These are phyloP conservation scores for Vachellia pachyceras DNA, from an alignment of 306 rosid genomes.

Conservation along the genomic window DNA sequence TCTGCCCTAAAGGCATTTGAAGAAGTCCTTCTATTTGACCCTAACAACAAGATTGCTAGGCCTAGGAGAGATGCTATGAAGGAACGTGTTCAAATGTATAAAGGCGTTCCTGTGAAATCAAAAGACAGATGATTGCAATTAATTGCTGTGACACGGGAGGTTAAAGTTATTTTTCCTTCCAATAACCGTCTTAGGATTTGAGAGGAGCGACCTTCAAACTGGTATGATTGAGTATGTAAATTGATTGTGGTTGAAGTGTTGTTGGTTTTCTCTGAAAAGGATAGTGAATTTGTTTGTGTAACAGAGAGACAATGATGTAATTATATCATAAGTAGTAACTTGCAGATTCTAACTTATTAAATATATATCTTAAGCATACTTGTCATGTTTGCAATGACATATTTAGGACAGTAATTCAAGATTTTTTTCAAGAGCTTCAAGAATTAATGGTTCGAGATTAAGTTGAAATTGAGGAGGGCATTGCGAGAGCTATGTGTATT, in stretches of 20 bases:
- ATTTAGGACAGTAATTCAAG: too few relatives aligned
- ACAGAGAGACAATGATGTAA: conserved; percentile 14
- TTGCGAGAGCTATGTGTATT: too few relatives aligned
- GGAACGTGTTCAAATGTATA: conserved; percentile 62
- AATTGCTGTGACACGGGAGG: conserved; percentile 1
- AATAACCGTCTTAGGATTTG: neutral
- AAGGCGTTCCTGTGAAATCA: conserved; percentile 75
- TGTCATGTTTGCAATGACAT: too few relatives aligned
- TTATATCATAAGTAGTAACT: neutral
- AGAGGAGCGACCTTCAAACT: neutral
- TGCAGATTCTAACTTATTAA: neutral
- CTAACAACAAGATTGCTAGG: conserved; percentile 87
- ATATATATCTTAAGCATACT: neutral
- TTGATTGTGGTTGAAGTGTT: conserved; percentile 34
- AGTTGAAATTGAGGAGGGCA: too few relatives aligned
- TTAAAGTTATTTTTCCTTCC: conserved; percentile 5
- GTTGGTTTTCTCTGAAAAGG: conserved; percentile 18
- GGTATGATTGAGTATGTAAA: conserved; percentile 1
- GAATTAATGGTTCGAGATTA: too few relatives aligned
- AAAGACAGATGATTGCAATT: conserved; percentile 53
- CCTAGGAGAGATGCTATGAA: conserved; percentile 82
- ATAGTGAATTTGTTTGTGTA: neutral
- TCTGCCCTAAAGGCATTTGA: conserved; percentile 90
- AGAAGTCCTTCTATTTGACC: conserved; percentile 92
- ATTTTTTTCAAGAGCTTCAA: too few relatives aligned